A percentile compares a stretch with the other conserved stretches of the same genome.
These are phyloP conservation scores for Scheffersomyces illinoinensis DNA, from an alignment of 1,139 yeast species.

Conservation along the genomic window DNA sequence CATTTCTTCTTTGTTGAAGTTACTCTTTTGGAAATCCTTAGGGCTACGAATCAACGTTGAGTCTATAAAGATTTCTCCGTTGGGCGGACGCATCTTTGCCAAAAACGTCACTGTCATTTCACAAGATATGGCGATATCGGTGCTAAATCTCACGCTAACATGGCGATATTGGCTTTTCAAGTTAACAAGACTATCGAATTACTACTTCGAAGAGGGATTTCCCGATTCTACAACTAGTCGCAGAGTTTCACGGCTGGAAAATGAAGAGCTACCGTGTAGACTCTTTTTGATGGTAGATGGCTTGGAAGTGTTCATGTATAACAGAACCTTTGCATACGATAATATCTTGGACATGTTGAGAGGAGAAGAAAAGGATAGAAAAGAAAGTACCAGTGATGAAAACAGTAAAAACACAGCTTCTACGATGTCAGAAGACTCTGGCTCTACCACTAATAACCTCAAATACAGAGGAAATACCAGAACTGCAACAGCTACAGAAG, in stretches of 20 bases:
- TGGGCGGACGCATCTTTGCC: conserved; percentile 82
- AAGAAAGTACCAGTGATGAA: neutral
- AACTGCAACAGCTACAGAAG: neutral
- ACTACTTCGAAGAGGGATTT: conserved; percentile 24
- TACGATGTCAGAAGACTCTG: neutral
- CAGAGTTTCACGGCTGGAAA: conserved; percentile 18
- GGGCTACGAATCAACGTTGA: conserved; percentile 65
- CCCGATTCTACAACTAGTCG: conserved; percentile 15
- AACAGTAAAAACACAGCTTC: neutral
- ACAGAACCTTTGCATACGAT: conserved; percentile 77
- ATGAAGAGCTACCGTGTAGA: conserved; percentile 58
- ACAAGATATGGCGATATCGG: conserved; percentile 66
- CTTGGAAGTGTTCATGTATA: conserved; percentile 77
- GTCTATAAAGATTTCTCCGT: conserved; percentile 68
- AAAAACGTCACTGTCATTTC: conserved; percentile 74
- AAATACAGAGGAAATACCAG: neutral
- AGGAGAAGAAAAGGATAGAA: conserved; percentile 12
- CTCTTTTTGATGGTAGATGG: conserved; percentile 68
- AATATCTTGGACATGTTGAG: conserved; percentile 49
- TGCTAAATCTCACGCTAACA: conserved; percentile 71
- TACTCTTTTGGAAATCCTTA: conserved; percentile 63
- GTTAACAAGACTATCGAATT: conserved; percentile 49
- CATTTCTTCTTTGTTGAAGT: conserved; percentile 50
- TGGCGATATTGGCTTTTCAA: conserved; percentile 87
- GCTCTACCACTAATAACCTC: neutral